phyloP scores from a whole-genome alignment of 306 rosid genomes.

The Ochetophila trinervis region DNA sequence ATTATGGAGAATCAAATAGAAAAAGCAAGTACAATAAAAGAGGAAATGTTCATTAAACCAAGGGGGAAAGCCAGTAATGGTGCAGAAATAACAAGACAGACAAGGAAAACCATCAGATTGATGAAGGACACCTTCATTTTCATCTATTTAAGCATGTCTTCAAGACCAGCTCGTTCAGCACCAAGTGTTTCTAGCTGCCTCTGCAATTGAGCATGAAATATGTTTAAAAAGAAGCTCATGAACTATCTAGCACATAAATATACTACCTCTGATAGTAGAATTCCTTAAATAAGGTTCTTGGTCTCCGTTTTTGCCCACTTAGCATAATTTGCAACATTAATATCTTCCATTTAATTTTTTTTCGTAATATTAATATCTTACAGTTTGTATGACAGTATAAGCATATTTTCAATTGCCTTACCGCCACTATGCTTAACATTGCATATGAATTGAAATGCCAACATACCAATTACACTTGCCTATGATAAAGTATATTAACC shows the following conservation, averaged over 20 bases:
- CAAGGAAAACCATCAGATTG: slow-evolving; percentile 1
- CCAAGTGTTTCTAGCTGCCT: slow-evolving; percentile 96
- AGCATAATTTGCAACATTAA: too few species aligned
- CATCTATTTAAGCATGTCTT: slow-evolving; percentile 99
- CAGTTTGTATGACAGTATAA: too few species aligned
- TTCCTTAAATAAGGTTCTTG: background rate
- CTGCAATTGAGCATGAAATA: slow-evolving; percentile 52
- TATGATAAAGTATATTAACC: background rate
- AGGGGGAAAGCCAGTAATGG: background rate
- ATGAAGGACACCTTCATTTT: slow-evolving; percentile 75
- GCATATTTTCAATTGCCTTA: background rate
- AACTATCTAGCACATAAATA: background rate
- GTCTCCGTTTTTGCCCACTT: too few species aligned
- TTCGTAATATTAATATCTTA: too few species aligned
- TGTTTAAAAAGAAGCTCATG: slow-evolving; percentile 14
- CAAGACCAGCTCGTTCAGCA: slow-evolving; percentile 99
- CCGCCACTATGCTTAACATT: background rate
- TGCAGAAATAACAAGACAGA: slow-evolving; percentile 1
- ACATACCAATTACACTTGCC: too few species aligned
- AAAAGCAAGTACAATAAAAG: background rate
- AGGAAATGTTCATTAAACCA: background rate
- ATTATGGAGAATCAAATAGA: too few species aligned
- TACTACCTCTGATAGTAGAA: background rate
- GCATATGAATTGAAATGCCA: too few species aligned
- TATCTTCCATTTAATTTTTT: too few species aligned